Evolutionary conservation across 2,329 filamentous ascomycete species (phyloP).

Genomic region (Claviceps monticola): DNA sequence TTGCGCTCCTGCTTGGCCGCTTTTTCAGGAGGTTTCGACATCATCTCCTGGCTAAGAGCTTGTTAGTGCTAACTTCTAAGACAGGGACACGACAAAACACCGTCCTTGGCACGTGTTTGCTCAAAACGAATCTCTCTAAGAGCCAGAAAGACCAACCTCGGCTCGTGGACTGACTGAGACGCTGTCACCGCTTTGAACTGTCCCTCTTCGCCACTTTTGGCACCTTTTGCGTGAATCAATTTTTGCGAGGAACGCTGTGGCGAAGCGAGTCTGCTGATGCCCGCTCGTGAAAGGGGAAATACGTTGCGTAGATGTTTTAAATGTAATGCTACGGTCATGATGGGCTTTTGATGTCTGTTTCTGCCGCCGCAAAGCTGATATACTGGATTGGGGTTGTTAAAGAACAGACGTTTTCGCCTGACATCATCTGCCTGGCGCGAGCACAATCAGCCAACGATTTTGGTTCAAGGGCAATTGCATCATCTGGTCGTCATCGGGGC

Average conservation of each 20-base stretch:
- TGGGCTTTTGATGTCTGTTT: neutral
- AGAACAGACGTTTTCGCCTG: neutral
- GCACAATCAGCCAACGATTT: neutral
- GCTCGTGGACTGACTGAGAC: constrained; percentile 1
- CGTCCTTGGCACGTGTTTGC: neutral
- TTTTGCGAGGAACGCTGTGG: neutral
- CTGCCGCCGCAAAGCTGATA: neutral
- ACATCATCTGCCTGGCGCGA: neutral
- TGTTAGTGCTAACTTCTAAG: neutral
- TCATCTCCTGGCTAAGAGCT: neutral
- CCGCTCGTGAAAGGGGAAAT: neutral
- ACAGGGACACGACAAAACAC: neutral
- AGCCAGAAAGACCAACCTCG: neutral
- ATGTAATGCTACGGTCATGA: neutral
- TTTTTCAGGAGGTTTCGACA: constrained; percentile 1
- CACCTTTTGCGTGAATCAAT: neutral
- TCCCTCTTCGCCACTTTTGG: neutral
- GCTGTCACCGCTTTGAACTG: constrained; percentile 1
- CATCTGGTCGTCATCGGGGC: neutral
- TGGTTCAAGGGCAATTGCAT: neutral
- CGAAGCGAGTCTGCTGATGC: neutral
- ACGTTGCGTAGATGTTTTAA: neutral
- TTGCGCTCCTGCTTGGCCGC: neutral
- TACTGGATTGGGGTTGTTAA: neutral
- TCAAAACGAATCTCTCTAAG: neutral